Evolutionary conservation across 2,329 filamentous ascomycete species (phyloP), one percentile per base, ranked within the genome.

Genomic region (Exutisphaerella laricina): DNA sequence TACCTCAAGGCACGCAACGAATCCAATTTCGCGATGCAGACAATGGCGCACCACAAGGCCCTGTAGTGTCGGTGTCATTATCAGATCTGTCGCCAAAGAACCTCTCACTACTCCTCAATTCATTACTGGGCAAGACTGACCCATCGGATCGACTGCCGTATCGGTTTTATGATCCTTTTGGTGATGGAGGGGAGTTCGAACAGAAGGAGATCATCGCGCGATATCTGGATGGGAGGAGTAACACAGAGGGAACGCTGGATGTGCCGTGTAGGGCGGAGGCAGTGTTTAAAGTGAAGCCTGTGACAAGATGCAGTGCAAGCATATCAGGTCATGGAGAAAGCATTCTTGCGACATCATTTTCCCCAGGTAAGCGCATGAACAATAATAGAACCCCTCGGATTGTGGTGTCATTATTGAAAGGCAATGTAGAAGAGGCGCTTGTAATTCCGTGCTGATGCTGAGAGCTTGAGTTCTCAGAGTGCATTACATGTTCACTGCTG

Each of bases 261-360:
- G 73, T 84, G 10, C 75, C 80, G 46, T 82, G 79, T 62, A 78
- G 79, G 26, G 90, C 92, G 0, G 90, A 98, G 65, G 88, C 90
- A 16, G 85, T 97, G 0, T 97, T 96, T 72, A 82, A 84, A 58
- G 92, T 97, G 17, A 88, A 92, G 58, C 85, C 88, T 8, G 88
- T 96, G 30, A 90, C 89, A 36, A 78, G 92, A 65, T 90, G 92
- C 69, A 85, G 89, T 5, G 85, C 89, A 48, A 82, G 82, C 41
- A 94, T 97, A 53, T 82, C 84, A 3, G 92, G 92, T 9, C 92
- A 98, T 66, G 89, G 88, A 28, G 85, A 95, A 64, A 82, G 89
- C 3, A 97, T 97, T 55, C 73, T 97, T 16, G 79, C 85, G 21
- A 83, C 85, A 2, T 81, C 89, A 28, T 97, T 96, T 65, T 92